Conservation (phyloP, 768 basidiomycete species). For the Lactarius vividus region DNA sequence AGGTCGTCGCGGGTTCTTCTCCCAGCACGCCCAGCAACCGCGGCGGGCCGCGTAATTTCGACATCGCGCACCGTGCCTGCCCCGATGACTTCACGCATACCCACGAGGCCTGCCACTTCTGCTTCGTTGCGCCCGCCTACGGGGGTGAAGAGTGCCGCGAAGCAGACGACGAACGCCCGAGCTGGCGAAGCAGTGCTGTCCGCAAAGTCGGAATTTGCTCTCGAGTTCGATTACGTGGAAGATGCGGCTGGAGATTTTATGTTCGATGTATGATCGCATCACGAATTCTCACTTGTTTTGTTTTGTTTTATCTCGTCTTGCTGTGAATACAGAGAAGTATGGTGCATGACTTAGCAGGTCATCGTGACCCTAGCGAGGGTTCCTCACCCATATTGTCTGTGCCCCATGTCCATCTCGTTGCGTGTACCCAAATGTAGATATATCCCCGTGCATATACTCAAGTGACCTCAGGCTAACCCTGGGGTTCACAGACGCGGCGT, state of each 20-base stretch:
- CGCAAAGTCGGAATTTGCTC: background rate
- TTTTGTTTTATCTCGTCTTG: background rate
- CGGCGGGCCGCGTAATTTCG: background rate
- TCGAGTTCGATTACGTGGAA: conserved; percentile 3
- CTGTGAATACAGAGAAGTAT: background rate
- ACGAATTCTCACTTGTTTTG: background rate
- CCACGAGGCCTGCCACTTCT: conserved; percentile 16
- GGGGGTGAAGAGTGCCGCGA: background rate
- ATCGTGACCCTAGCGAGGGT: background rate
- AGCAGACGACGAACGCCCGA: background rate
- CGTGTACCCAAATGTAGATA: background rate
- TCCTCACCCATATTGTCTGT: background rate
- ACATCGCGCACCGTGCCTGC: background rate
- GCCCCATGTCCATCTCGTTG: background rate
- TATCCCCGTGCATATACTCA: too few species aligned
- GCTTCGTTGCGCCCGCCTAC: conserved; percentile 10
- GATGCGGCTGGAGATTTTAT: conserved; percentile 10
- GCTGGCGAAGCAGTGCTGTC: background rate
- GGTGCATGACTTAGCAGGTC: background rate
- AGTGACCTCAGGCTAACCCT: too few species aligned
- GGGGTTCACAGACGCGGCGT: too few species aligned
- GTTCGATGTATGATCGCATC: conserved; percentile 16
- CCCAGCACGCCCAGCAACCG: conserved; percentile 5
- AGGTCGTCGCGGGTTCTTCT: background rate
- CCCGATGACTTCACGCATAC: background rate